Base-by-base conservation (phyloP, 768 basidiomycete genomes). In the Roridomyces roridus region DNA sequence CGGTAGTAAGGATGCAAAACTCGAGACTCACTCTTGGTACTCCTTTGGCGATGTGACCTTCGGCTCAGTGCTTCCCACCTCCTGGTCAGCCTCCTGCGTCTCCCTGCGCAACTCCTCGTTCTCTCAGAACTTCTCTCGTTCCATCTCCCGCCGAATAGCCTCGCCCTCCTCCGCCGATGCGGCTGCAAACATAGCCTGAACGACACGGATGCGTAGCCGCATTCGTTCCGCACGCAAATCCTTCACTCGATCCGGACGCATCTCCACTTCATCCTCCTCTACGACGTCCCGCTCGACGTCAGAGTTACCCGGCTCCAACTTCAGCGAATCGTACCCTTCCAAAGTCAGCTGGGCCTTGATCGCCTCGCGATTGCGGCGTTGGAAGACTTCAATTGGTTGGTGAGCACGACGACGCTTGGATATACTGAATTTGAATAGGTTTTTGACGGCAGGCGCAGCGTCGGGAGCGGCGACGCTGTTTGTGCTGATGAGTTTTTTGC, bases 351-450 rank as follows among this genome's bases (percentile, higher is more conserved):
- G 6, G 0, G 11, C 17, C 1, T 8, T 11, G 8, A 56, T 43
- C 0, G 21, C 5, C n/a, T 29, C 25, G 9, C 11, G 23, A 35
- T 57, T 45, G 2, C 26, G 47, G 7, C 20, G 44, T 43, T 57
- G 55, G 36, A 49, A 57, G 2, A 57, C 10, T 8, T 57, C 48
- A 28, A 57, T 45, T 0, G 42, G 18, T 28, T 57, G 47, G 43
- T 45, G 48, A 0, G 28, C 55, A n/a, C 55, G 55, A 1, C 6
- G 35, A 0, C 28, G 24, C 5, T 49, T 57, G 12, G 55, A 14
- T 2, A 9, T 9, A 26, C 10, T 17, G 4, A 34, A 4, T 2
- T 49, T 43, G 37, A 57, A 50, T n/a, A 57, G 4, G 2, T 6
- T 6, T 1, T 28, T n/a, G 10, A 47, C 4, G 21, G 23, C 21